A percentile compares a stretch with the other conserved stretches of the same genome.
Evolutionary conservation across 495 filamentous ascomycete genomes (phyloP).

Genomic region (Neurospora tetrasperma): DNA sequence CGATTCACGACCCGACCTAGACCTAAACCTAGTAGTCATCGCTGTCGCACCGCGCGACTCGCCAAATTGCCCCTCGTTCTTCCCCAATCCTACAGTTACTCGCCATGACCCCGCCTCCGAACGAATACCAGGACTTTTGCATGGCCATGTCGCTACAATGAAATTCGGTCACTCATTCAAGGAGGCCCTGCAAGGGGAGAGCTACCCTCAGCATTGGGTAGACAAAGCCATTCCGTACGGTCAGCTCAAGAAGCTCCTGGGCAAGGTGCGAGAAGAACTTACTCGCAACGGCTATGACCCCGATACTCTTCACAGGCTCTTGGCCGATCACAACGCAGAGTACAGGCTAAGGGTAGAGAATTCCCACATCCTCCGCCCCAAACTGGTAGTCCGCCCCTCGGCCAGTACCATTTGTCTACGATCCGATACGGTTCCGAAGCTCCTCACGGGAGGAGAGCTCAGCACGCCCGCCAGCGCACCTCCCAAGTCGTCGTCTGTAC

Average conservation of each 20-base stretch:
- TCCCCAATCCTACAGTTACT: background rate
- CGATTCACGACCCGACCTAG: background rate
- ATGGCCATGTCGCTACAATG: slow-evolving; percentile 36
- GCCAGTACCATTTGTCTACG: background rate
- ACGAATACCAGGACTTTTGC: slow-evolving; percentile 10
- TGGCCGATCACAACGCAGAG: slow-evolving; percentile 31
- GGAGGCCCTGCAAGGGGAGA: slow-evolving; percentile 44
- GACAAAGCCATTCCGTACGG: slow-evolving; percentile 60
- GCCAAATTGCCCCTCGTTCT: background rate
- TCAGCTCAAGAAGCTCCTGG: slow-evolving; percentile 67
- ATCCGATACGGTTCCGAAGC: background rate
- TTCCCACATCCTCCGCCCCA: slow-evolving; percentile 17
- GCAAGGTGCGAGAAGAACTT: slow-evolving; percentile 53
- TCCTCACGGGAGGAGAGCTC: slow-evolving; percentile 1
- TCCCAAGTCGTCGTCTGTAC: background rate
- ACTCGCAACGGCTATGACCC: slow-evolving; percentile 48
- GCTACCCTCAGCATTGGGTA: slow-evolving; percentile 56
- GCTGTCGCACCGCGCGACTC: background rate
- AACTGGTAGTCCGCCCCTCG: slow-evolving; percentile 17
- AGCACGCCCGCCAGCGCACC: background rate
- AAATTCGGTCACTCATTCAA: slow-evolving; percentile 66
- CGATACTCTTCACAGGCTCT: slow-evolving; percentile 45
- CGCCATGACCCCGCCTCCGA: slow-evolving; percentile 19
- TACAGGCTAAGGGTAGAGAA: slow-evolving; percentile 35
- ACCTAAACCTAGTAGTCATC: background rate